Evolutionary conservation across 2,329 filamentous ascomycete genomes (phyloP).

Genomic region (Botryotinia globosa): DNA sequence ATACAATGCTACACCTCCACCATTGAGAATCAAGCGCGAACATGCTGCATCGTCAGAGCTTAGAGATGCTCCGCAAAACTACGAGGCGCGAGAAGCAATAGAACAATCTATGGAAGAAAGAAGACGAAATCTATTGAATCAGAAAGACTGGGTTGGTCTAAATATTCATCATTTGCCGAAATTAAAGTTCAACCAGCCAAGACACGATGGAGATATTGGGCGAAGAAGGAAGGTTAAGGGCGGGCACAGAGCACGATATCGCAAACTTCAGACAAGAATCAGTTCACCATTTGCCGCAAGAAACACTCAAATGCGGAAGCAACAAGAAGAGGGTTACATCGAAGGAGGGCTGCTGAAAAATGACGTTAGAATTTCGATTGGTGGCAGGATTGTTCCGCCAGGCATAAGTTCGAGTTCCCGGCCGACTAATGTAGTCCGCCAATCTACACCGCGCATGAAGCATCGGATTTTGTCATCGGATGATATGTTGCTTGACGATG

Average conservation of each 20-base stretch:
- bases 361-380: slow-evolving; percentile 37
- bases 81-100: slow-evolving; percentile 15
- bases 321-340: background rate
- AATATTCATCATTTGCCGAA: slow-evolving; percentile 30
- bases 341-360: slow-evolving; percentile 1
- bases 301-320: background rate
- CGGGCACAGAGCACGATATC: slow-evolving; percentile 31
- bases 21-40: slow-evolving; percentile 23
- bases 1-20: slow-evolving; percentile 31
- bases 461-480: slow-evolving; percentile 29
- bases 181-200: slow-evolving; percentile 27
- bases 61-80: background rate
- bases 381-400: slow-evolving; percentile 28
- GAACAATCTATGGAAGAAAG: slow-evolving; percentile 29
- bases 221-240: slow-evolving; percentile 31
- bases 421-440: slow-evolving; percentile 17
- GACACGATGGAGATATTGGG: slow-evolving; percentile 31
- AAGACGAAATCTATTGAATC: slow-evolving; percentile 32
- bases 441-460: slow-evolving; percentile 12
- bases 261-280: slow-evolving; percentile 22
- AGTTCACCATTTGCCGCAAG: slow-evolving; percentile 27
- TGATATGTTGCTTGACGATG: slow-evolving; percentile 35
- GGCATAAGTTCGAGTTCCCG: slow-evolving; percentile 33
- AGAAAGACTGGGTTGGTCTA: slow-evolving; percentile 37
- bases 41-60: slow-evolving; percentile 11